Evolutionary conservation across 345 rosid species (phyloP).

Genomic region (Eucalyptus brandiana): DNA sequence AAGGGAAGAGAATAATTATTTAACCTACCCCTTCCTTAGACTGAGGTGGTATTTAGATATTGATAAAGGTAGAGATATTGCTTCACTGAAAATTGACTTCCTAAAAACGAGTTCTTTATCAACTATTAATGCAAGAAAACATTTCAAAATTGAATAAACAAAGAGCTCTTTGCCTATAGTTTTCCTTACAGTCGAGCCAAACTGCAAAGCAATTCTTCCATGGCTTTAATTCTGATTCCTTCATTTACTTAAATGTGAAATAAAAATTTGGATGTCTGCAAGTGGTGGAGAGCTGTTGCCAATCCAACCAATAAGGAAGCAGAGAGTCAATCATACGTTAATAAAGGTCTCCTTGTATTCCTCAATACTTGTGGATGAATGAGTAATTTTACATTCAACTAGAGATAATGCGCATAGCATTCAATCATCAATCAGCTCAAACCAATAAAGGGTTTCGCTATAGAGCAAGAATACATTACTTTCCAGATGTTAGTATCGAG

Average conservation of each 20-base stretch:
- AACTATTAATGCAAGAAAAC: not conserved
- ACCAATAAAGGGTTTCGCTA: not conserved
- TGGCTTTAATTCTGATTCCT: not conserved
- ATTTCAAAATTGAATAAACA: not conserved
- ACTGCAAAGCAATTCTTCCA: not conserved
- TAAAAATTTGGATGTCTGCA: not conserved
- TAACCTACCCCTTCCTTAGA: not conserved
- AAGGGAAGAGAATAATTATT: not conserved
- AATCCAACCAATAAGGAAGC: not conserved
- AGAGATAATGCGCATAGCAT: not conserved
- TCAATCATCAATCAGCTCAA: not conserved
- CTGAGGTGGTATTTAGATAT: not conserved
- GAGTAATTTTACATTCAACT: not conserved
- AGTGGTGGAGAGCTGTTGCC: not conserved
- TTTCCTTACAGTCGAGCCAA: not conserved
- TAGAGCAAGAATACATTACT: constrained; percentile 19
- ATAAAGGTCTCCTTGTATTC: not conserved
- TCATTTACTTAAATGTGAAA: not conserved
- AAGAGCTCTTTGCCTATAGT: not conserved
- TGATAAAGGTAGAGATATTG: not conserved
- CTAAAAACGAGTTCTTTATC: not conserved
- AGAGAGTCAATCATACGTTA: not conserved
- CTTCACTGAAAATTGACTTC: not conserved
- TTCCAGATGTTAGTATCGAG: constrained; percentile 98
- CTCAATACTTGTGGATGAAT: not conserved